Conservation (phyloP, 352 stramenopile species). For the Phytophthora podocarpi region DNA sequence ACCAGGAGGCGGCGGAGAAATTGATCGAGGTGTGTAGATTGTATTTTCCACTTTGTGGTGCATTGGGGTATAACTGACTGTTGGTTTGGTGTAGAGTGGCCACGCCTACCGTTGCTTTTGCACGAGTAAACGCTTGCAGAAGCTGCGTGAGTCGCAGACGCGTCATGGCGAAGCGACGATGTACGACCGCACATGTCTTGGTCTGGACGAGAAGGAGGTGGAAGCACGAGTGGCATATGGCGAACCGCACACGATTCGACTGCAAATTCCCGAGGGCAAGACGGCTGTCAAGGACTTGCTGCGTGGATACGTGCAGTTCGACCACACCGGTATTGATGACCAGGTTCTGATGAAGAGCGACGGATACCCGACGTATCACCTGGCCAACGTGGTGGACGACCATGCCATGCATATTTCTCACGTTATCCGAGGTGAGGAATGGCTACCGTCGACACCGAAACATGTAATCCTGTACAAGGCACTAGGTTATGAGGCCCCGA, state of each 20-base stretch:
- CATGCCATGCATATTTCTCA: slow-evolving; percentile 97
- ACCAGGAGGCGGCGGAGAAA: slow-evolving; percentile 90
- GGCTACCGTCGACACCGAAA: slow-evolving; percentile 92
- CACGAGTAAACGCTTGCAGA: slow-evolving; percentile 94
- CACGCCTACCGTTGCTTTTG: slow-evolving; percentile 98
- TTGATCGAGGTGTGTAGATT: slow-evolving; percentile 73
- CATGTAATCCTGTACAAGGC: slow-evolving; percentile 92
- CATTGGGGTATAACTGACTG: not conserved
- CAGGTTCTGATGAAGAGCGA: slow-evolving; percentile 94
- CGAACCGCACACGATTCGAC: slow-evolving; percentile 92
- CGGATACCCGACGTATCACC: slow-evolving; percentile 93
- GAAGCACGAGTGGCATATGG: slow-evolving; percentile 86
- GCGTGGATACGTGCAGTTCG: slow-evolving; percentile 93
- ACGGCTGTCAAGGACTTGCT: slow-evolving; percentile 96
- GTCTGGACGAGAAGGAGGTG: slow-evolving; percentile 90
- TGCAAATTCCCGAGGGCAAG: slow-evolving; percentile 94
- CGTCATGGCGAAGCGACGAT: slow-evolving; percentile 93
- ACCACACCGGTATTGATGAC: slow-evolving; percentile 90
- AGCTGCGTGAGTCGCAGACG: slow-evolving; percentile 89
- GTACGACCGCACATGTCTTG: slow-evolving; percentile 97
- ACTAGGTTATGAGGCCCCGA: slow-evolving; percentile 73
- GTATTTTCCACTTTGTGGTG: not conserved
- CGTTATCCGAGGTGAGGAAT: slow-evolving; percentile 97
- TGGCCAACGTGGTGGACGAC: slow-evolving; percentile 97
- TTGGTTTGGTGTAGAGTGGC: slow-evolving; percentile 52